These are phyloP conservation scores for Diaporthe velutina DNA, from an alignment of 2,329 filamentous ascomycete species.

Conservation along the genomic window DNA sequence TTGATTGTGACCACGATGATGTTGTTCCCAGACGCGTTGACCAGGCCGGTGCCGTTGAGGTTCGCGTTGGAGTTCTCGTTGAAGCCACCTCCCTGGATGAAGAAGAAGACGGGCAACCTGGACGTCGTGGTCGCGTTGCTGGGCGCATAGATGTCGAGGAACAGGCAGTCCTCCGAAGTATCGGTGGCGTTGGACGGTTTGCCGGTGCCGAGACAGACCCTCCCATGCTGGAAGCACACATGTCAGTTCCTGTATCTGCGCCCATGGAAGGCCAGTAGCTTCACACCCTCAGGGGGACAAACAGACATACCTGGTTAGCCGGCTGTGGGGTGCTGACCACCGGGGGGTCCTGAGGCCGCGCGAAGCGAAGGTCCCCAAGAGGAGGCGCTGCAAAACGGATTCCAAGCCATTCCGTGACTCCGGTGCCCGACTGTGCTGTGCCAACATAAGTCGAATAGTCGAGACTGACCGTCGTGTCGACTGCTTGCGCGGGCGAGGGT, in stretches of 20 bases:
- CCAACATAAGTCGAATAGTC: slow-evolving; percentile 39
- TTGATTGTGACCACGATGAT: slow-evolving; percentile 81
- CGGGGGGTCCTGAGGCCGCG: slow-evolving; percentile 73
- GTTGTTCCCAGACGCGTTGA: slow-evolving; percentile 66
- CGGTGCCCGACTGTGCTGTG: slow-evolving; percentile 33
- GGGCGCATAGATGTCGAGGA: slow-evolving; percentile 74
- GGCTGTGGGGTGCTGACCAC: slow-evolving; percentile 57
- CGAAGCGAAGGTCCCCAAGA: slow-evolving; percentile 73
- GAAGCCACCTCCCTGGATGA: slow-evolving; percentile 66
- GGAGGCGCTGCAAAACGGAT: slow-evolving; percentile 80
- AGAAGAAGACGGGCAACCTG: slow-evolving; percentile 53
- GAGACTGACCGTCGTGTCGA: slow-evolving; percentile 29
- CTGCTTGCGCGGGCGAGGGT: slow-evolving; percentile 20
- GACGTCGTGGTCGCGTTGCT: slow-evolving; percentile 60
- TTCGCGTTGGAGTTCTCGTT: slow-evolving; percentile 59
- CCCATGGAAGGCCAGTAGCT: slow-evolving; percentile 60
- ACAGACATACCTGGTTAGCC: slow-evolving; percentile 62
- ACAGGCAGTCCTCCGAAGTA: slow-evolving; percentile 76
- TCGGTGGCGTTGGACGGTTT: slow-evolving; percentile 43
- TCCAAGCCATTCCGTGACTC: slow-evolving; percentile 62
- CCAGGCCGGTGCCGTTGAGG: slow-evolving; percentile 69
- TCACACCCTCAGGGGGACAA: neutral
- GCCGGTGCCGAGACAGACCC: slow-evolving; percentile 50
- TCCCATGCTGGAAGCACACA: slow-evolving; percentile 37
- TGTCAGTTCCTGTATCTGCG: slow-evolving; percentile 52